Conservation (phyloP, 345 rosid species). For the Hibiscus mutabilis region DNA sequence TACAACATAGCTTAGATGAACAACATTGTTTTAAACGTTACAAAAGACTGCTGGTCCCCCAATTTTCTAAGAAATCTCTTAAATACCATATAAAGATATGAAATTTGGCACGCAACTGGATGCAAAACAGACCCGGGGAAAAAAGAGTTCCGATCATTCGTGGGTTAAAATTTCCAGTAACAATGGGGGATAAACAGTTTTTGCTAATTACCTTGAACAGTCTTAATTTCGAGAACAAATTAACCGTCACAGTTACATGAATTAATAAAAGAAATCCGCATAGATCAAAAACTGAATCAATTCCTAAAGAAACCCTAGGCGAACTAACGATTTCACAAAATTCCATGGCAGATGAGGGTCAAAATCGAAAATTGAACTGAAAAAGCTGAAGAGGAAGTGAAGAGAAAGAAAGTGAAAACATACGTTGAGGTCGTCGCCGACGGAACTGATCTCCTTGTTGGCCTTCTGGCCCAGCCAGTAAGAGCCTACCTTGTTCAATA, state of each 20-base stretch:
- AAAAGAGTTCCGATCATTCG: background rate
- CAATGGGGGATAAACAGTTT: background rate
- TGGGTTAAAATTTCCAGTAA: background rate
- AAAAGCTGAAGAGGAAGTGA: background rate
- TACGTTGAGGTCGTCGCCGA: slow-evolving; percentile 82
- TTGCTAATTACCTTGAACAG: no score
- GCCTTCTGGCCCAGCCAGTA: slow-evolving; percentile 73
- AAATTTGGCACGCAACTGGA: background rate
- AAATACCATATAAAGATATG: background rate
- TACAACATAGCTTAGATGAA: background rate
- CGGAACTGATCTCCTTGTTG: slow-evolving; percentile 72
- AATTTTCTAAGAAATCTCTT: background rate
- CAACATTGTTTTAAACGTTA: background rate
- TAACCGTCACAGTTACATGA: background rate
- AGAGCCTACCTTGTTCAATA: slow-evolving; percentile 82
- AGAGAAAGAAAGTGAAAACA: background rate
- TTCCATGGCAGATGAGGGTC: background rate
- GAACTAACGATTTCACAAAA: background rate
- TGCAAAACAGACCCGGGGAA: background rate
- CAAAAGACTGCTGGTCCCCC: background rate
- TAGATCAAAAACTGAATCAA: background rate
- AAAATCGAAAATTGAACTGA: background rate
- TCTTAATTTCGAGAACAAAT: background rate
- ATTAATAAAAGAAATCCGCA: background rate
- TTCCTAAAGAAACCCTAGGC: background rate